Conservation (phyloP, 495 filamentous ascomycete genomes). For the Jackrogersella multiformis region DNA sequence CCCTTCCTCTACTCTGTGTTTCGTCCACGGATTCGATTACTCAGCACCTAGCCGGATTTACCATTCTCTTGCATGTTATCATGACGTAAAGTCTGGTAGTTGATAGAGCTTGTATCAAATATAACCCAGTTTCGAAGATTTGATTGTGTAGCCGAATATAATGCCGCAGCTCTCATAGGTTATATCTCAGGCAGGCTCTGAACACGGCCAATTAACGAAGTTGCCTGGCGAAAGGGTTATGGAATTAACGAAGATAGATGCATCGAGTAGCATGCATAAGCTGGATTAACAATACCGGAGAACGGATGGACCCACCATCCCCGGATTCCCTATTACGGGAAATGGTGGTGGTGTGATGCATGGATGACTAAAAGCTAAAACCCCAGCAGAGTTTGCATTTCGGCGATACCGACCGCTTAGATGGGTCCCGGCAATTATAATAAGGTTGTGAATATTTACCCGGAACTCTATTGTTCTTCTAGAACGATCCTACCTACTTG, state of each 20-base stretch:
- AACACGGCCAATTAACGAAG: too few species aligned
- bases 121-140: too few species aligned
- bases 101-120: neutral
- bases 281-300: neutral
- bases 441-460: slow-evolving; percentile 7
- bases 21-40: neutral
- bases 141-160: too few species aligned
- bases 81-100: neutral
- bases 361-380: slow-evolving; percentile 1
- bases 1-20: neutral
- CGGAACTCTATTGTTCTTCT: slow-evolving; percentile 7
- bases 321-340: slow-evolving; percentile 6
- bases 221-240: too few species aligned
- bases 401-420: neutral
- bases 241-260: too few species aligned
- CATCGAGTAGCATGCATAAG: neutral
- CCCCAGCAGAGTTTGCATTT: neutral
- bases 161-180: too few species aligned
- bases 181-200: too few species aligned
- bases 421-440: neutral
- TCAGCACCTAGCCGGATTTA: slow-evolving; percentile 18
- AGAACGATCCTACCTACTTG: slow-evolving; percentile 11
- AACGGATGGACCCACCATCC: slow-evolving; percentile 3
- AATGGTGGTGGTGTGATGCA: slow-evolving; percentile 9
- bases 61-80: slow-evolving; percentile 4